Percentiles rank a stretch among this genome's conserved stretches.
phyloP scores from a whole-genome alignment of 495 filamentous ascomycete genomes.

The Neurospora sp. region DNA sequence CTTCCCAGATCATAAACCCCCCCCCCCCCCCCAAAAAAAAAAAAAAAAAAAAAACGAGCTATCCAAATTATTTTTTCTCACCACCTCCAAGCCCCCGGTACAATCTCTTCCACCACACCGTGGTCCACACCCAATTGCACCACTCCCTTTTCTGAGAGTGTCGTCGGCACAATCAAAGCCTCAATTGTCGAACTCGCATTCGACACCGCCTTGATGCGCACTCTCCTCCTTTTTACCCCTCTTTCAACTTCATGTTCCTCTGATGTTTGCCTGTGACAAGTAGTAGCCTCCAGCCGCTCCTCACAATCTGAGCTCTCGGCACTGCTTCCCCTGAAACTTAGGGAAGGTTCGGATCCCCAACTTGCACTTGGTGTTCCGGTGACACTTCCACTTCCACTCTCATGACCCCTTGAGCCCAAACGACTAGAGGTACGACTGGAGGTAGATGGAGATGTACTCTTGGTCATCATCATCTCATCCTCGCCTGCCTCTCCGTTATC shows the following conservation, averaged over 20 bases:
- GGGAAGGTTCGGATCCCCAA: not conserved
- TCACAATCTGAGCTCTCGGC: not conserved
- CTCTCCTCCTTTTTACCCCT: not conserved
- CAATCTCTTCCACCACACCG: not conserved
- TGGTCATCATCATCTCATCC: too few species aligned
- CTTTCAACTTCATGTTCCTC: not conserved
- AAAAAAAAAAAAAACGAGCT: not conserved
- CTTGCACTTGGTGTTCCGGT: not conserved
- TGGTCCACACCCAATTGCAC: constrained; percentile 2
- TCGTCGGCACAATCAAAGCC: not conserved
- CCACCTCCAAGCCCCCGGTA: constrained; percentile 15
- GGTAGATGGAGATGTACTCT: too few species aligned
- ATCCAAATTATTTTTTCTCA: not conserved
- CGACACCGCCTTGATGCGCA: not conserved
- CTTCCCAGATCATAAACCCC: not conserved
- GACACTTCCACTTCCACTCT: not conserved
- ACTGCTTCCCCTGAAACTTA: not conserved
- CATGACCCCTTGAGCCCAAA: not conserved
- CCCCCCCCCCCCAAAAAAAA: too few species aligned
- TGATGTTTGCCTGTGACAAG: too few species aligned
- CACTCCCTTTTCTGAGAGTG: not conserved
- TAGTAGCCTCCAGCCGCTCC: not conserved
- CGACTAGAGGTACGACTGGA: not conserved
- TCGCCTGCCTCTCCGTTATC: too few species aligned
- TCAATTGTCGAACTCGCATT: not conserved